These are phyloP conservation scores for Claviceps lovelessii DNA, from an alignment of 2,329 filamentous ascomycete genomes.

Conservation along the genomic window DNA sequence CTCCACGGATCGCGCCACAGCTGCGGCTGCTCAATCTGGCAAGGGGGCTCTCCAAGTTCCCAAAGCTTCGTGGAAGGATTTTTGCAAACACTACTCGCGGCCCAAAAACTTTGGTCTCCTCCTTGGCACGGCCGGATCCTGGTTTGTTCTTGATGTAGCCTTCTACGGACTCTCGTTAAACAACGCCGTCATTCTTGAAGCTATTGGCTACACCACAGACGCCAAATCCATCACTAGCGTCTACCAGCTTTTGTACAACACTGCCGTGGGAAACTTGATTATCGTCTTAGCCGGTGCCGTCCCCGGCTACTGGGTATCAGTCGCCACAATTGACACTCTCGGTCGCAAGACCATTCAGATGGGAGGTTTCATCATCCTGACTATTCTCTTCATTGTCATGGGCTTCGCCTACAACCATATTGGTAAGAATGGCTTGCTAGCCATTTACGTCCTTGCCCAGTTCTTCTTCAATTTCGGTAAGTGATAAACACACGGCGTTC, in stretches of 20 bases:
- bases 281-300: constrained; percentile 66
- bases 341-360: constrained; percentile 68
- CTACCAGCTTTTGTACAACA: constrained; percentile 59
- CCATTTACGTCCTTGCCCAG: constrained; percentile 41
- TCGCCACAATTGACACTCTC: constrained; percentile 56
- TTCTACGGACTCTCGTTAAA: constrained; percentile 61
- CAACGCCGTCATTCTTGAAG: constrained; percentile 55
- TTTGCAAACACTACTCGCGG: constrained; percentile 53
- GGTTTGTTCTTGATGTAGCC: constrained; percentile 57
- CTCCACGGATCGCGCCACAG: constrained; percentile 45
- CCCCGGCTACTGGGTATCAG: constrained; percentile 70
- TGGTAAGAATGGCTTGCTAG: constrained; percentile 36
- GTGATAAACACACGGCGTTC: background rate
- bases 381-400: constrained; percentile 46
- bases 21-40: constrained; percentile 38
- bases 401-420: constrained; percentile 46
- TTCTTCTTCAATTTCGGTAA: constrained; percentile 44
- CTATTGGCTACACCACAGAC: constrained; percentile 52
- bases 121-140: constrained; percentile 68
- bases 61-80: constrained; percentile 60
- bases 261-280: constrained; percentile 64
- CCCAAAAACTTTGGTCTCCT: constrained; percentile 60
- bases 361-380: constrained; percentile 45
- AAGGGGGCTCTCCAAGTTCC: constrained; percentile 44
- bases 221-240: constrained; percentile 30